Evolutionary conservation across 139 green algal species (phyloP), one percentile per base, ranked within the genome.

Genomic region (Desmodesmus armatus): DNA sequence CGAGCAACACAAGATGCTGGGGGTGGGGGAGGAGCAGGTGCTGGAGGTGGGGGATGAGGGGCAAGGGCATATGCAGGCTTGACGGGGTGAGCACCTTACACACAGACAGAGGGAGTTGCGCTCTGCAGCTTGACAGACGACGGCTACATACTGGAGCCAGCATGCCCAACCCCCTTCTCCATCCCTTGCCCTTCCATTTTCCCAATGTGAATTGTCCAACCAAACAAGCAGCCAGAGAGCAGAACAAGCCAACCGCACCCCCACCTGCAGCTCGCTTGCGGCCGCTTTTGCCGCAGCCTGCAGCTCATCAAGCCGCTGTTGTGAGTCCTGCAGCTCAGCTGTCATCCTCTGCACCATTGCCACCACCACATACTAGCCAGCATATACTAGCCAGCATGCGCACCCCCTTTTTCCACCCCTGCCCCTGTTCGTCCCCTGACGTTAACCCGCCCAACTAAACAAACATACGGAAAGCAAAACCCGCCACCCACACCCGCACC

Each of bases 221-320:
- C n/a, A n/a, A n/a, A n/a, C n/a, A n/a, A n/a, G n/a, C n/a, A n/a
- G n/a, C n/a, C n/a, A n/a, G n/a, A n/a, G n/a, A n/a, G n/a, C n/a
- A n/a, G n/a, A n/a, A n/a, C n/a, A 0, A 19, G 58, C 58, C 31
- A n/a, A 25, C 31, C 0, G 33, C 5, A 3, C 58, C 9, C 69
- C 40, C 39, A 83, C 77, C 77, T 83, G 47, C 11, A 75, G 15
- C 41, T 83, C 77, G 6, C 74, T 41, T 47, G 77, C 77, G 21
- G 74, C 37, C 27, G 77, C 77, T 41, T 39, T 37, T 33, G 74
- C 77, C 31, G 77, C 77, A 44, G 39, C n/a, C 23, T 83, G 77
- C 60, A 58, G 58, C 63, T 83, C 58, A 43, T 73, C 41, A 9
- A 60, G n/a, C 21, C 39, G 29, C 7, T 40, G 33, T 37, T 83